Evolutionary conservation across 2,329 filamentous ascomycete species (phyloP).

Genomic region (Cladobotryum protrusum): DNA sequence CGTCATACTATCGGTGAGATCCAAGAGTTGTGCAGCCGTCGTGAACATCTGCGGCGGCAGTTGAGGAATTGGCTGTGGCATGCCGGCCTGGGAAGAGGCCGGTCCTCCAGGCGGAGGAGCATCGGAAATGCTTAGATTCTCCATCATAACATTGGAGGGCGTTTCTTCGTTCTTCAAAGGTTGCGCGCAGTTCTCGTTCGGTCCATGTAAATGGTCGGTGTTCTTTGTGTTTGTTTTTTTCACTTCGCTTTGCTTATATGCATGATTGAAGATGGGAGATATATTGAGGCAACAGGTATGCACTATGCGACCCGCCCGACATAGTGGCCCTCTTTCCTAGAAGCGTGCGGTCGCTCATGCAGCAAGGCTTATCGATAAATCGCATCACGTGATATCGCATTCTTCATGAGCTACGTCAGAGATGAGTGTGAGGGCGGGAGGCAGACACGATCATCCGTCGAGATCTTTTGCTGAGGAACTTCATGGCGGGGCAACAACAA

Average conservation of each 20-base stretch:
- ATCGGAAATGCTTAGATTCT: constrained; percentile 48
- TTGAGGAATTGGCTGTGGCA: constrained; percentile 50
- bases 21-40: constrained; percentile 88
- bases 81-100: constrained; percentile 17
- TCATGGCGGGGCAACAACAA: constrained; percentile 5
- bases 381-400: constrained; percentile 6
- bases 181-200: no score
- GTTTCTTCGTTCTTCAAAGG: no score
- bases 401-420: not conserved
- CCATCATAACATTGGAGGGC: constrained; percentile 35
- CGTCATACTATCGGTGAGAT: constrained; percentile 89
- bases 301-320: no score
- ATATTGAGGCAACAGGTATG: no score
- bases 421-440: not conserved
- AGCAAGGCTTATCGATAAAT: constrained; percentile 9
- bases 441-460: no score
- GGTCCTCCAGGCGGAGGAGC: constrained; percentile 35
- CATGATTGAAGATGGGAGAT: no score
- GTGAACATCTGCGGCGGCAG: constrained; percentile 96
- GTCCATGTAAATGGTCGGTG: no score
- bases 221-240: no score
- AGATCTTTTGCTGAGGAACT: no score
- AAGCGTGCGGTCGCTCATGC: constrained; percentile 2
- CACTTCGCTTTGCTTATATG: no score
- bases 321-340: not conserved